Evolutionary conservation across 805 yeast species (phyloP), one percentile per base, ranked within the genome.

Genomic region (Yamadazyma phyllophila): DNA sequence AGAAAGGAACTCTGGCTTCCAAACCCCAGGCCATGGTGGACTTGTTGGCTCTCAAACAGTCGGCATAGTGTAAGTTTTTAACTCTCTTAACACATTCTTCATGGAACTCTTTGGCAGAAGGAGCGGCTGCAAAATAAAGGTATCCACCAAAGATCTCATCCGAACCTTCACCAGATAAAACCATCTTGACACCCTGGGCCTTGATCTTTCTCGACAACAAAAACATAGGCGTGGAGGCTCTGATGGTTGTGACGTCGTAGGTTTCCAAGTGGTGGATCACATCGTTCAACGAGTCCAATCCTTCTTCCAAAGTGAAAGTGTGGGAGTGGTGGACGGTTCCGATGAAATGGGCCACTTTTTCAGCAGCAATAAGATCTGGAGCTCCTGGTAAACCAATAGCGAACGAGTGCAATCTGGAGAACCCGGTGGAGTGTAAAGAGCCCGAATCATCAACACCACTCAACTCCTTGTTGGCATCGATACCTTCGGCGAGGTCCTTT

Each of bases 1-100:
- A 80, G 87, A 94, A 94, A 57, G 99, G 99, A 57, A 94, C 99
- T 74, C 99, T 87, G 51, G 99, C 99, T 76, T 94, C 99, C 54
- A 94, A 80, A 69, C 99, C 99, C 99, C 99, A 94, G 36, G 99
- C 98, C 97, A 94, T 88, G 48, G 99, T 94, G 29, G 97, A 91
- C 75, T 94, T 94, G 87, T 94, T 94, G 54, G 99, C 99, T 72
- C 99, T 85, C 66, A 94, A 76, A 77, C 98, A 92, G 76, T 94
- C 99, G 51, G 98, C 89, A 58, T 83, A 83, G 71, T 94, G 97
- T 72, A 94, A 79, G 92, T 94, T 91, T 79, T 94, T 89, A 59
- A 94, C 97, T 69, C 99, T 82, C 75, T 85, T 78, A 52, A 94
- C 96, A 72, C 95, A 87, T 76, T 94, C 99, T 51, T 82, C 75